These are phyloP conservation scores for Komagataella ulmi DNA, from an alignment of 805 yeast species.

Conservation along the genomic window DNA sequence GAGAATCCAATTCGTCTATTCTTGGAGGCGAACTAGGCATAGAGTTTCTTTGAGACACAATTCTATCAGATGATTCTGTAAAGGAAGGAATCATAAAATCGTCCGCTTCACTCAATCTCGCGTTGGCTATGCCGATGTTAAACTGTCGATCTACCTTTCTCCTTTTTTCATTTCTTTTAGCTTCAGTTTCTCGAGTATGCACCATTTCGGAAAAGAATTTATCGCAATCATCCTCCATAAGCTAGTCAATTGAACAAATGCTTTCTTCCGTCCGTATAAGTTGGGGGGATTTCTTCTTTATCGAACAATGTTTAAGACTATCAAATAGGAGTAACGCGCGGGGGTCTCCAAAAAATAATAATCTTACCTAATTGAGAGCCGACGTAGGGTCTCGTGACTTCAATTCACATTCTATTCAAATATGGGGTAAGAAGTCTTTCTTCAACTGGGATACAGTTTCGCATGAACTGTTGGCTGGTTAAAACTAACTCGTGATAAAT, in stretches of 20 bases:
- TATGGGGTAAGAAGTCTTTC: conserved; percentile 19
- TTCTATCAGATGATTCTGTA: not conserved
- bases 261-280: not conserved
- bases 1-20: not conserved
- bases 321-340: not conserved
- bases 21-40: not conserved
- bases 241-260: not conserved
- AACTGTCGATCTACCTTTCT: not conserved
- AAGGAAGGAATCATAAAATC: not conserved
- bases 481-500: conserved; percentile 75
- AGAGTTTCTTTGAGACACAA: not conserved
- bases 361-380: not conserved
- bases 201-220: not conserved
- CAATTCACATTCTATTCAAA: not conserved
- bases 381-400: not conserved
- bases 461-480: conserved; percentile 83
- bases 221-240: not conserved
- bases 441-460: conserved; percentile 60
- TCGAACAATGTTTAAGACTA: not conserved
- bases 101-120: not conserved
- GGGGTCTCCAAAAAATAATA: not conserved
- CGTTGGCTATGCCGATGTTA: not conserved
- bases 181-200: not conserved
- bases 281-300: not conserved
- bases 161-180: not conserved